A percentile compares a stretch with the other conserved stretches of the same genome.
Conservation (phyloP, 1,139 yeast species). For the Yarrowia galli region DNA sequence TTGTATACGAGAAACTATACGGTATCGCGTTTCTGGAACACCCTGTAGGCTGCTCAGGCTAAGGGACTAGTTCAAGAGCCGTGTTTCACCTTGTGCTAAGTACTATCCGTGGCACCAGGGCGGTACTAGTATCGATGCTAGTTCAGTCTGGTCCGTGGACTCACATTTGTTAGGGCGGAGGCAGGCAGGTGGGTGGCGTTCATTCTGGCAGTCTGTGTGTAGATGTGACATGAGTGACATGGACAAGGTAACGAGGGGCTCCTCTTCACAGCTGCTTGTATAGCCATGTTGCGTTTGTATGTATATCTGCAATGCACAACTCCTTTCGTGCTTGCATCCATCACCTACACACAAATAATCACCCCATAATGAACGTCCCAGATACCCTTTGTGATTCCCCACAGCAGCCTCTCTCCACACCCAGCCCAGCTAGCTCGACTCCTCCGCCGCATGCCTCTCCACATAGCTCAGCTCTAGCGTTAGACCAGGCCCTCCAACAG, state of each 20-base stretch:
- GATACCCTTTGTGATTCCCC: background rate
- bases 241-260: background rate
- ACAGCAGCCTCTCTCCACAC: background rate
- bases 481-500: constrained; percentile 1
- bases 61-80: background rate
- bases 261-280: too few relatives aligned
- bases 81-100: background rate
- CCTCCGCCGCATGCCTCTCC: background rate
- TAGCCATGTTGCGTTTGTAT: background rate
- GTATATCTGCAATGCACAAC: too few relatives aligned
- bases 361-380: background rate
- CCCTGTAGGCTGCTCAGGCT: background rate
- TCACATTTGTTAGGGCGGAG: too few relatives aligned
- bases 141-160: background rate
- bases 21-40: background rate
- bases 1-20: background rate
- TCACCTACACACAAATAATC: background rate
- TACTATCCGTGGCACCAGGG: background rate
- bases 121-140: background rate
- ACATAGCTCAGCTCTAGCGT: background rate
- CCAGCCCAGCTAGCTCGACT: background rate
- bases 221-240: too few relatives aligned
- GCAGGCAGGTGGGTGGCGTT: too few relatives aligned
- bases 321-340: too few relatives aligned
- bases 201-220: too few relatives aligned